Conservation (phyloP, 2,329 filamentous ascomycete species). For the Trichoderma polysporum region DNA sequence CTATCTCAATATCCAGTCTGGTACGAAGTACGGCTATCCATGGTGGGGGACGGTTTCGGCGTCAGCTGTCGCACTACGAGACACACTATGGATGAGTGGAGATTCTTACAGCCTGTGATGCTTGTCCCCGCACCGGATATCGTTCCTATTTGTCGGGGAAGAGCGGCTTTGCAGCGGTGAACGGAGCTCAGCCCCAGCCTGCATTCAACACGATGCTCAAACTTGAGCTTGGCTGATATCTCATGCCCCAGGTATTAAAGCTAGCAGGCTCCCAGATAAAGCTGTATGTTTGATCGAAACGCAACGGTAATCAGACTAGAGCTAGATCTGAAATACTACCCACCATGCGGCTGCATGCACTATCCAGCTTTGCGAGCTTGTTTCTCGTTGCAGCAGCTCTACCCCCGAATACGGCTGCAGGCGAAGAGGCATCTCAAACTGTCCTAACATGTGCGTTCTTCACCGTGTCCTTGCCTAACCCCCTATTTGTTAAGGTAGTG, state of each 20-base stretch:
- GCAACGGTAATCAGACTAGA: background rate
- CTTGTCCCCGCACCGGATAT: conserved; percentile 14
- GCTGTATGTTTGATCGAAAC: background rate
- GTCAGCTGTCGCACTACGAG: conserved; percentile 2
- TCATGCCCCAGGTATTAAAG: background rate
- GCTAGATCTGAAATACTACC: background rate
- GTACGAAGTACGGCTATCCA: background rate
- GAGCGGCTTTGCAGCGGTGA: conserved; percentile 15
- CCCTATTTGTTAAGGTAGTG: no score
- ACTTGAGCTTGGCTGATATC: background rate
- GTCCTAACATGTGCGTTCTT: background rate
- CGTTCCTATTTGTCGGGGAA: conserved; percentile 19
- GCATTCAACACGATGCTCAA: background rate
- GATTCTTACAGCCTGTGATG: background rate
- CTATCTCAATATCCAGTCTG: background rate
- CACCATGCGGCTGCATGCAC: conserved; percentile 7
- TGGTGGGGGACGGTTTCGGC: background rate
- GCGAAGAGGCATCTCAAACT: background rate
- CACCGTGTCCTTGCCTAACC: background rate
- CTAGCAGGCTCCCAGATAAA: background rate
- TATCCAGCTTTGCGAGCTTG: background rate
- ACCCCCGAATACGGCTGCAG: background rate
- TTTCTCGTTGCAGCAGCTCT: conserved; percentile 2
- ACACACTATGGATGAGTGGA: background rate
- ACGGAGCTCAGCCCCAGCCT: background rate